Base-by-base conservation (phyloP, 805 yeast species). In the Yarrowia sp. region DNA sequence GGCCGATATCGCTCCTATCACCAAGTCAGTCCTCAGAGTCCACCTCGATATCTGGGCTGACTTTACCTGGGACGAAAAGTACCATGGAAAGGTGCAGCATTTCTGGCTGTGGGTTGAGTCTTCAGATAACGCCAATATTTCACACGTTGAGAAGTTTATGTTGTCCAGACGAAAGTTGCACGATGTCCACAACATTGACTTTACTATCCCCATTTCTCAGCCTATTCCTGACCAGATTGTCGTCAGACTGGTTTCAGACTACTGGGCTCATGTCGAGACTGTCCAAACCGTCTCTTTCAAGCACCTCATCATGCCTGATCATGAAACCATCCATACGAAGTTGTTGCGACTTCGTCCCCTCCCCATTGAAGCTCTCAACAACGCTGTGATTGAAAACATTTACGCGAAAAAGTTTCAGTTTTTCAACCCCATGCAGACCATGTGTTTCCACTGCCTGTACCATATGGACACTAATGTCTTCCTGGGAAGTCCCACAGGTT, bases 391-490 rank as follows among this genome's bases (percentile, higher is more conserved):
- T 50, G 96, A 92, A 73, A 72, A 78, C 4, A 86, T 92, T 45
- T 95, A 95, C 73, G 77, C 80, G 4, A 66, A 74, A 7, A 85
- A 81, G 69, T 95, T 95, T 79, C 83, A 84, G 65, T 93, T 89
- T 76, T 95, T 95, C 81, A 95, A 95, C 73, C 98, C 99, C 4
- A 92, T 95, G 97, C 99, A 95, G 76, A 93, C 98, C 0, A 93
- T 93, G 98, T 84, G 88, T 0, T 95, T 95, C 77, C 96, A 92
- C 73, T 84, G 97, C 0, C 76, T 95, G 51, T 95, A 92, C 77
- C 86, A 95, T 74, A 78, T 88, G 0, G 84, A 88, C 67, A 82
- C 88, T 1, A 89, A 89, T 73, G 92, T 88, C 0, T 89, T 95
- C 74, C 90, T 95, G 50, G 99, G 99, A 9, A 92, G 98, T 0